These are phyloP conservation scores for Botrytis hyacinthi DNA, from an alignment of 2,329 filamentous ascomycete species.

Conservation along the genomic window DNA sequence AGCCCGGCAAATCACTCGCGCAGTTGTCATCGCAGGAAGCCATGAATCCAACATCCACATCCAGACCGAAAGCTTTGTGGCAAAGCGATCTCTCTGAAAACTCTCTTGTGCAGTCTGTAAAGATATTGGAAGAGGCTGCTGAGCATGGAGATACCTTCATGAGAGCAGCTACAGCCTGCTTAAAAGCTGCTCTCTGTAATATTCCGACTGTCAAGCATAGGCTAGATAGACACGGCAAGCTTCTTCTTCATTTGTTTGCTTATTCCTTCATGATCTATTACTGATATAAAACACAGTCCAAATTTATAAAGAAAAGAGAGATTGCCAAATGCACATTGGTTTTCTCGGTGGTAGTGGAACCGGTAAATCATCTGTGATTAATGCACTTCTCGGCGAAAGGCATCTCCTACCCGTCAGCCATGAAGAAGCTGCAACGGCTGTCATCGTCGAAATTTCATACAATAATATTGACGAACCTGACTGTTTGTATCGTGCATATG, in stretches of 20 bases:
- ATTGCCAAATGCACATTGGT: conserved; percentile 24
- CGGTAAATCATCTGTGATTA: conserved; percentile 62
- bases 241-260: not conserved
- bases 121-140: too few relatives aligned
- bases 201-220: not conserved
- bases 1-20: too few relatives aligned
- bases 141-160: too few relatives aligned
- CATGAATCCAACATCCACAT: too few relatives aligned
- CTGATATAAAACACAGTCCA: not conserved
- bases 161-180: too few relatives aligned
- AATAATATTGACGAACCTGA: conserved; percentile 20
- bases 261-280: not conserved
- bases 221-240: not conserved
- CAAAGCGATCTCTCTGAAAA: too few relatives aligned
- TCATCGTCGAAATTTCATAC: conserved; percentile 27
- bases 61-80: too few relatives aligned
- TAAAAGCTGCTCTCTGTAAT: not conserved
- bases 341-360: conserved; percentile 60
- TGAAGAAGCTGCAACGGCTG: conserved; percentile 24
- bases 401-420: conserved; percentile 23
- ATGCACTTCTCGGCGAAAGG: conserved; percentile 46
- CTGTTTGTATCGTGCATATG: conserved; percentile 12
- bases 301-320: conserved; percentile 11
- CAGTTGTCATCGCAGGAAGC: too few relatives aligned
- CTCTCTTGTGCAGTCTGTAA: too few relatives aligned